Evolutionary conservation across 495 filamentous ascomycete genomes (phyloP), one percentile per base, ranked within the genome.

Genomic region (Astrothelium subdiscretum): DNA sequence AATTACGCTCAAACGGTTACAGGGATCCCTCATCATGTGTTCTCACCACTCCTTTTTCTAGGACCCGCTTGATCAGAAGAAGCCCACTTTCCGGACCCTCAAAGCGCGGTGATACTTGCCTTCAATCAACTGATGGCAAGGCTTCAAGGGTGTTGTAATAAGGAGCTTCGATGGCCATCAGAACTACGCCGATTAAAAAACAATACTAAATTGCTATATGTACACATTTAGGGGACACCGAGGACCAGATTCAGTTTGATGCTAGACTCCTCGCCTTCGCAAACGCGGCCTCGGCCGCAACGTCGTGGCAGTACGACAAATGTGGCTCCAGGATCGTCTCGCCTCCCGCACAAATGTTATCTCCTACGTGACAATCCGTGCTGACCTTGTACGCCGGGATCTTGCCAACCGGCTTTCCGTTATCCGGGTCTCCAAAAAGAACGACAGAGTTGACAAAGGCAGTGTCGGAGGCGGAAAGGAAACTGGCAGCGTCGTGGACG

Each of bases 381-480:
- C 63, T 58, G n/a, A 69, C 66, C 32, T 69, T 65, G 29, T 63
- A 64, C 35, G 62, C 62, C 12, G 65, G 29, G 32, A 71, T 59
- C 48, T 43, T 65, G 24, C 67, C 67, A 18, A 71, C 64, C 15
- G 69, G 32, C 42, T 67, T 32, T 2, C 67, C 67, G 26, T 69
- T 62, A 40, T 68, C 65, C 43, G 70, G 70, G 58, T 72, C 70
- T n/a, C 70, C 70, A 58, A 72, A 72, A n/a, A 70, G 62, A 35
- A 71, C 69, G 3, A 66, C 69, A 1, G 69, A 69, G 31, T 63
- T 66, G 42, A 71, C 62, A 27, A 66, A 67, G 6, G 52, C 62
- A 10, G 64, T 65, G 54, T 70, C 24, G 8, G 59, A 59, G 1
- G 65, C 60, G 13, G 65, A 63, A n/a, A 72, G 66, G 63, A 58